These are phyloP conservation scores for Fusarium sublunatum DNA, from an alignment of 2,329 filamentous ascomycete genomes.

Conservation along the genomic window DNA sequence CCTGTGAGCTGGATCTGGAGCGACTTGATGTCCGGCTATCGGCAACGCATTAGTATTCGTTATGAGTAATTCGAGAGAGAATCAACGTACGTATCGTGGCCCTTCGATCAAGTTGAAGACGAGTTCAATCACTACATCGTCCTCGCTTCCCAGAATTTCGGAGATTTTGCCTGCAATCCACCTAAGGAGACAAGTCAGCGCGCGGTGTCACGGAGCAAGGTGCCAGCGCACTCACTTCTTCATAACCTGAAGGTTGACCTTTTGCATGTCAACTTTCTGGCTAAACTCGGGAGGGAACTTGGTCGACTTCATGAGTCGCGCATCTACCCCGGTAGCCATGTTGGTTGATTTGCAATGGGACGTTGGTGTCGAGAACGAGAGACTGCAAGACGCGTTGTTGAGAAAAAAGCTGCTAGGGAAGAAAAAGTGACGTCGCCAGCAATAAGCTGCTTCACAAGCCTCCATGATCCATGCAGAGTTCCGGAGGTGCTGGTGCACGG, in stretches of 20 bases:
- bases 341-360: conserved; percentile 43
- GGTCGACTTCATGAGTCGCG: conserved; percentile 88
- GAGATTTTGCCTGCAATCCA: conserved; percentile 94
- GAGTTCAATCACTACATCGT: conserved; percentile 95
- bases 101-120: conserved; percentile 78
- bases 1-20: conserved; percentile 95
- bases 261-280: conserved; percentile 95
- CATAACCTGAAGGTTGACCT: conserved; percentile 97
- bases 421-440: conserved; percentile 49
- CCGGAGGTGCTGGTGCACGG: conserved; percentile 19
- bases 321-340: conserved; percentile 88
- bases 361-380: conserved; percentile 16
- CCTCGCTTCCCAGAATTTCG: conserved; percentile 89
- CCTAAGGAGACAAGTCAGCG: conserved; percentile 60
- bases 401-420: conserved; percentile 36
- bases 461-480: conserved; percentile 1
- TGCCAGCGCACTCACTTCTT: conserved; percentile 77
- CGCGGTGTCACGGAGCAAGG: not conserved
- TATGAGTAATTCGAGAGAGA: conserved; percentile 2
- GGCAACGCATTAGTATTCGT: conserved; percentile 43
- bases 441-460: conserved; percentile 3
- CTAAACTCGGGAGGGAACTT: conserved; percentile 95
- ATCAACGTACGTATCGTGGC: conserved; percentile 74
- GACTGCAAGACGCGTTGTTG: conserved; percentile 34
- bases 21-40: conserved; percentile 92